phyloP scores from a whole-genome alignment of 306 rosid genomes.

The Psophocarpus tetragonolobus region DNA sequence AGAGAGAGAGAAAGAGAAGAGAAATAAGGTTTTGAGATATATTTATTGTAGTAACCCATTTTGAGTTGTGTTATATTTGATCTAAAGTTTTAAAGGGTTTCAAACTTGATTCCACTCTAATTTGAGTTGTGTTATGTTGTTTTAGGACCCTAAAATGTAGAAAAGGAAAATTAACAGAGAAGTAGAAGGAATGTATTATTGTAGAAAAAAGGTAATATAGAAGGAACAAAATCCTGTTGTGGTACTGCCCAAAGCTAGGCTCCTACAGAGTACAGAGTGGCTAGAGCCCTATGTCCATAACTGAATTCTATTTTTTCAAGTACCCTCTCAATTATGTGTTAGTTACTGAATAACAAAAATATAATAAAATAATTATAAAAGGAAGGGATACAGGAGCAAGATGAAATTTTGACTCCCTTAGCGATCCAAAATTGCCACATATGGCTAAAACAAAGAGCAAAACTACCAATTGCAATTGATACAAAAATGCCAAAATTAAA shows the following conservation, averaged over 20 bases:
- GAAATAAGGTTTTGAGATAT: neutral
- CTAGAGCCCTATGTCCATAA: too few species aligned
- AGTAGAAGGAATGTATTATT: too few species aligned
- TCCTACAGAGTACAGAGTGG: too few species aligned
- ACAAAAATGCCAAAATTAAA: slow-evolving; percentile 14
- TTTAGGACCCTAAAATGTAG: too few species aligned
- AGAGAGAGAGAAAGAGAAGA: neutral
- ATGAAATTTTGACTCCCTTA: slow-evolving; percentile 14
- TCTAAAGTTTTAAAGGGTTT: neutral
- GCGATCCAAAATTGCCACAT: slow-evolving; percentile 56
- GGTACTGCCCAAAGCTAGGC: too few species aligned
- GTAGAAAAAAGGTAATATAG: too few species aligned
- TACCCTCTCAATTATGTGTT: slow-evolving; percentile 43
- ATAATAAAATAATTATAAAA: neutral
- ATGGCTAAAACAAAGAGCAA: slow-evolving; percentile 87
- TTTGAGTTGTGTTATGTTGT: too few species aligned
- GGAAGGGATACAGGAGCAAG: neutral
- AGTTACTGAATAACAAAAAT: slow-evolving; percentile 30
- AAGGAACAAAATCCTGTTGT: too few species aligned
- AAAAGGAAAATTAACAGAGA: too few species aligned
- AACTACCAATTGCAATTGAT: slow-evolving; percentile 67
- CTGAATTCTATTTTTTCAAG: too few species aligned
- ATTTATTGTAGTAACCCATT: neutral
- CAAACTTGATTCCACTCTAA: neutral
- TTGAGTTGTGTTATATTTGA: neutral